Base-by-base conservation (phyloP, 129 eudicot species). In the Centella asiatica region DNA sequence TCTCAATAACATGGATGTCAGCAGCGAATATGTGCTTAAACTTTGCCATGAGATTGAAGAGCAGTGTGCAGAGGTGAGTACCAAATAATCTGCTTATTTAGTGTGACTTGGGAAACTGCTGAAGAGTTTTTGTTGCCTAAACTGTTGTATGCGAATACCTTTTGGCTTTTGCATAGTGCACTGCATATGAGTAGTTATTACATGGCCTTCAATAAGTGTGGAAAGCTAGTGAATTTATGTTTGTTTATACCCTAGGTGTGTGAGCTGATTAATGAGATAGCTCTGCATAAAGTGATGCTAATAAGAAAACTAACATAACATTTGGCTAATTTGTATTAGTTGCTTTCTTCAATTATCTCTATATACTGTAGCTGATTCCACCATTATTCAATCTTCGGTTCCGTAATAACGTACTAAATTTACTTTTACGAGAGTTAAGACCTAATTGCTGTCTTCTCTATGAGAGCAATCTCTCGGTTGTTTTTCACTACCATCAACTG, bases 21-120 rank as follows among this genome's bases (percentile, higher is more conserved):
- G 97, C 65, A 72, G 95, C 25, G 97, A 89, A 64, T 89, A 89
- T 76, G 88, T 83, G 36, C 56, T 85, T 71, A 89, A 89, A 74
- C 75, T 89, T 40, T 68, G 97, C 8, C 97, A 85, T 64, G 97
- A 89, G 75, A 85, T 89, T 54, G 97, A 89, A 77, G 95, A 89
- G 72, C 92, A 85, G 73, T 89, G 95, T 72, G 77, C 79, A 51
- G 95, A 89, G 86, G 97, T 89, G 48, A 65, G 81, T 78, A 48
- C 26, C 57, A 33, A 40, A 36, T 37, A 27, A 28, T 40, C 22
- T 2, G 36, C 17, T 53, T 27, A 11, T 58, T 36, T 60, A 12
- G 6, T 42, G 14, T 8, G 9, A 13, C 19, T 15, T n/a, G 0
- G 13, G 45, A 46, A 51, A 12, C n/a, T n/a, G n/a, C n/a, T n/a